Evolutionary conservation across 2,329 filamentous ascomycete species (phyloP), one percentile per base, ranked within the genome.

Genomic region (Leptographium procerum): DNA sequence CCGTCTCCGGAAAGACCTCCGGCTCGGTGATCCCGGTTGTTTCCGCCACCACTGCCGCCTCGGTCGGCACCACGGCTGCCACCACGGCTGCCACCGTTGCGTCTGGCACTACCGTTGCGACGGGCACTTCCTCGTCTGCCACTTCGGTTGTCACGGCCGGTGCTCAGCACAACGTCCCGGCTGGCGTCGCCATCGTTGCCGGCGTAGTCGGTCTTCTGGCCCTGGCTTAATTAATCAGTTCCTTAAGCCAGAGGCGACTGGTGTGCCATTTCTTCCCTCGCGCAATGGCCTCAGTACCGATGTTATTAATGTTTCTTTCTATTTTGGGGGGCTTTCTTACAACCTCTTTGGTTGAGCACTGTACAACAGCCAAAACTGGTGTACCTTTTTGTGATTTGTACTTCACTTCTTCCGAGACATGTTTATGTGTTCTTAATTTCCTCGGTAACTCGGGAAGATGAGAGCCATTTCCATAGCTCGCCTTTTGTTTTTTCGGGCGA

Each of bases 191-290:
- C 52, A 62, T 73, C 8, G 59, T 74, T 55, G 73, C 70, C 28
- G 74, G 72, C 54, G 28, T 75, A 24, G 51, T 71, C 19, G 74
- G 72, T 48, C 70, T 68, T 16, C 55, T 74, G 29, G 73, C 68
- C 50, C 66, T 76, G 26, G 60, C 74, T 43, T 56, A 56, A 34
- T n/a, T n/a, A n/a, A n/a, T n/a, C n/a, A n/a, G n/a, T n/a, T n/a
- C n/a, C n/a, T n/a, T n/a, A n/a, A n/a, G n/a, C n/a, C n/a, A 6
- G 40, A 43, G 40, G 7, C 3, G 19, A 8, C 7, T 43, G 40
- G 40, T 43, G 16, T 43, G 3, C 16, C 5, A n/a, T 43, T n/a
- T 43, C 7, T 43, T 43, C 19, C 16, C 40, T 13, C 43, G 53
- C 48, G 55, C 19, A 29, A 48, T 19, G 9, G 40, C n/a, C 40